Evolutionary conservation across 2,329 filamentous ascomycete genomes (phyloP), one percentile per base, ranked within the genome.

Genomic region (Colletotrichum sojae): DNA sequence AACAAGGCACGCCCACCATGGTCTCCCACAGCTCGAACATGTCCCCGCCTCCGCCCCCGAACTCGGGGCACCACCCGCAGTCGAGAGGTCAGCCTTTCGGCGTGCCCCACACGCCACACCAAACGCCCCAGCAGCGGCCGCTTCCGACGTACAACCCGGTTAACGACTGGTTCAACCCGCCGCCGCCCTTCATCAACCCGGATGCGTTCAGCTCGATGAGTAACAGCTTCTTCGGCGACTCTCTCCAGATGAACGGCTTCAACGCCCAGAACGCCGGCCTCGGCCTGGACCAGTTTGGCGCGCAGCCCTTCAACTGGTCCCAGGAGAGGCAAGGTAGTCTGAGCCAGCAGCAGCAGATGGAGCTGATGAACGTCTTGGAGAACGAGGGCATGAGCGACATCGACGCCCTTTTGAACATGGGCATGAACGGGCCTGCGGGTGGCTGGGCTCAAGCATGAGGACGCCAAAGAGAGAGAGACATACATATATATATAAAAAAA

Each of bases 301-400:
- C 72, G 4, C 73, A 75, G 15, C 76, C 78, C 39, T 70, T 70
- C 53, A 75, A 73, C 52, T 81, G 78, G 69, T 76, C 78, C 3
- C 78, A 82, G 27, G 87, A 88, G 76, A 87, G 85, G 68, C 89
- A 89, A 74, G 94, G 90, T 72, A 92, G 86, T 68, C 83, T 97
- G 39, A 95, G 90, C 68, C 91, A 94, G 71, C 89, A 94, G 75
- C 93, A 97, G 79, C 94, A 96, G 79, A 82, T 91, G 71, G 93
- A 97, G 82, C 83, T 97, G 45, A 94, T 97, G 92, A 89, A 91
- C 63, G 90, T 90, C 56, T 85, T 97, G 40, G 92, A 96, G 78
- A 92, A 84, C 73, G 88, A 91, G 72, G 90, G 89, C 0, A 81
- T 90, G 76, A 83, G 82, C 27, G 89, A 91, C 58, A 90, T 91